Conservation (phyloP, 139 green algal genomes). For the Tetraselmis striata region DNA sequence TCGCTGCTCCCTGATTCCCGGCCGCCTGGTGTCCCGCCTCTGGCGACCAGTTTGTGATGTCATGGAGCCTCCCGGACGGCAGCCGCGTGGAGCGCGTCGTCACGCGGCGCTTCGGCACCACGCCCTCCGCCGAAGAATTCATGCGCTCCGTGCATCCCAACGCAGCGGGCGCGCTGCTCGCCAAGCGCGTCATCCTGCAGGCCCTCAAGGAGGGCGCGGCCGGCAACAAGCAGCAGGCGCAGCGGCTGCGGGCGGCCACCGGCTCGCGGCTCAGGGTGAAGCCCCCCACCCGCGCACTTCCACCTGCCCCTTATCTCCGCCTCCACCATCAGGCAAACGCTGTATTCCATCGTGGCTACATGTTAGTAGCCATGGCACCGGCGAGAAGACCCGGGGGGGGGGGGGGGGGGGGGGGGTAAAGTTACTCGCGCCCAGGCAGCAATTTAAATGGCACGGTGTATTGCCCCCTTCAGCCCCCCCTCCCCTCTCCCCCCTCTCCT, state of each 20-base stretch:
- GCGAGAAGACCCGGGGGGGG: too few species aligned
- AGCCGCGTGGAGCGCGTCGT: conserved; percentile 29
- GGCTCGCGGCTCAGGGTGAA: conserved; percentile 16
- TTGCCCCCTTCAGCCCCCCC: too few species aligned
- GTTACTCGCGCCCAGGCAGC: too few species aligned
- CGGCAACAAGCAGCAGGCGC: background rate
- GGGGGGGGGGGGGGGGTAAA: too few species aligned
- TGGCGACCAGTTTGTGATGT: conserved; percentile 14
- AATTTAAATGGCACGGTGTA: too few species aligned
- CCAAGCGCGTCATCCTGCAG: conserved; percentile 31
- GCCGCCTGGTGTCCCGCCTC: too few species aligned
- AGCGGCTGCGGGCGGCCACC: background rate
- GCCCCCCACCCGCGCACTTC: background rate
- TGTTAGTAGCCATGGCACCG: too few species aligned
- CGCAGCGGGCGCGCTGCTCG: conserved; percentile 32
- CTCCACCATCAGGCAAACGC: too few species aligned
- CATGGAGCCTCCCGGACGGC: conserved; percentile 14
- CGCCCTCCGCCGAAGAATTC: conserved; percentile 11
- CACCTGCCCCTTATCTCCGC: background rate
- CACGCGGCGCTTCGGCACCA: conserved; percentile 27
- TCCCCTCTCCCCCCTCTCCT: too few species aligned
- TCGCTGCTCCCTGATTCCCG: too few species aligned
- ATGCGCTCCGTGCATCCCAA: conserved; percentile 21
- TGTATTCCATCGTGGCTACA: too few species aligned
- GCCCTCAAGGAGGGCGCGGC: conserved; percentile 8